Percentiles rank a stretch among this genome's conserved stretches.
phyloP scores from a whole-genome alignment of 2,329 filamentous ascomycete genomes.

The Trichoderma afroharzianum region DNA sequence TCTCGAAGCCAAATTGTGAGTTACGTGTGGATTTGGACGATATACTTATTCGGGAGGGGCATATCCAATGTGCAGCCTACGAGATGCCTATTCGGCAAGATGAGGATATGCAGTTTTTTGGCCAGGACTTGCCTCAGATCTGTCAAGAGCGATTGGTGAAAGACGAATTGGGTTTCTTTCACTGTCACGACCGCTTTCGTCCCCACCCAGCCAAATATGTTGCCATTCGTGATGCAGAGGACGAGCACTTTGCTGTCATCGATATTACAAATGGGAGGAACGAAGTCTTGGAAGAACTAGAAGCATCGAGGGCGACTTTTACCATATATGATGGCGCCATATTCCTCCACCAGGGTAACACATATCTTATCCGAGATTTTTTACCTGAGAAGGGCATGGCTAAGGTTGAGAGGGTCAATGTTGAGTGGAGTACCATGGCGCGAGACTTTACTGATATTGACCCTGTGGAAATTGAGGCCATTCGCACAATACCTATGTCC shows the following conservation, averaged over 20 bases:
- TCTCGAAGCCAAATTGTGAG: conserved; percentile 84
- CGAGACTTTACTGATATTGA: conserved; percentile 94
- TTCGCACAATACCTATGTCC: conserved; percentile 64
- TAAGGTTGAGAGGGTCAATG: conserved; percentile 81
- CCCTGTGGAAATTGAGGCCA: conserved; percentile 85
- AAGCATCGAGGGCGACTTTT: conserved; percentile 90
- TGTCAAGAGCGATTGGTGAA: conserved; percentile 69
- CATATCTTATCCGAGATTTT: conserved; percentile 88
- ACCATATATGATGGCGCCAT: conserved; percentile 96
- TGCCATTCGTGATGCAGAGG: conserved; percentile 80
- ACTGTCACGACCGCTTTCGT: conserved; percentile 83
- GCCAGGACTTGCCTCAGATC: conserved; percentile 65
- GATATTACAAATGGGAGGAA: conserved; percentile 82
- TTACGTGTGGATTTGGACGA: conserved; percentile 91
- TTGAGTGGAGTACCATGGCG: conserved; percentile 93
- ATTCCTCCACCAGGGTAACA: conserved; percentile 92
- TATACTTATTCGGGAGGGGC: conserved; percentile 85
- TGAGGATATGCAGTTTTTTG: conserved; percentile 76
- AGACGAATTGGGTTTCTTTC: conserved; percentile 79
- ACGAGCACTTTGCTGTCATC: conserved; percentile 91
- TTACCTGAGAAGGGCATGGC: conserved; percentile 76
- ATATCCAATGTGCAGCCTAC: conserved; percentile 90
- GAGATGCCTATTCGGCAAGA: conserved; percentile 87
- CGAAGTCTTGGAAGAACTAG: conserved; percentile 87
- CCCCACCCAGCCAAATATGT: conserved; percentile 80